These are phyloP conservation scores for Chlamydomonas applanata DNA, from an alignment of 139 green algal species.

Conservation along the genomic window DNA sequence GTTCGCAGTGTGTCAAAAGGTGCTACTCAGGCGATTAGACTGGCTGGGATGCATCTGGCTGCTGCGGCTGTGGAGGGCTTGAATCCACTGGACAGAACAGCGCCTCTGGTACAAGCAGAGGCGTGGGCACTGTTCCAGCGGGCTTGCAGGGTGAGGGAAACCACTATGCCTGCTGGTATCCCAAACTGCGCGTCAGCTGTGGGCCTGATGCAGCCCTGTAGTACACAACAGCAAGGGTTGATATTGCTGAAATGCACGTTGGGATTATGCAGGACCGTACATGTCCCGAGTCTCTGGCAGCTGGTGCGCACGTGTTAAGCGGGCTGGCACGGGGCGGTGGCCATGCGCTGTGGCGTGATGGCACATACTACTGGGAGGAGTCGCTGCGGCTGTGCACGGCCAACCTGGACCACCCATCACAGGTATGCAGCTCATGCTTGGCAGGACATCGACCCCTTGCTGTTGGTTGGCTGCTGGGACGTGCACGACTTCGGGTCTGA, in stretches of 20 bases:
- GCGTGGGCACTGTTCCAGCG: conserved; percentile 49
- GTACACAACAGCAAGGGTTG: not conserved
- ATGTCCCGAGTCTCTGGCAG: conserved; percentile 11
- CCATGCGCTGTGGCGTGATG: conserved; percentile 59
- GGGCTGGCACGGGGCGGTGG: conserved; percentile 56
- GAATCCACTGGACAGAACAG: conserved; percentile 48
- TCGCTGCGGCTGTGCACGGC: conserved; percentile 31
- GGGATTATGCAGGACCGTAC: conserved; percentile 26
- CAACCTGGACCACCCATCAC: conserved; percentile 9
- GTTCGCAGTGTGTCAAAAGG: conserved; percentile 26
- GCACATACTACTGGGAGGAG: conserved; percentile 52
- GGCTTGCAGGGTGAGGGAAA: conserved; percentile 41
- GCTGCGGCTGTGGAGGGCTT: conserved; percentile 61
- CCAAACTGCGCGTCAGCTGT: not conserved
- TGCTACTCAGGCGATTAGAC: conserved; percentile 28
- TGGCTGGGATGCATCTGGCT: conserved; percentile 54
- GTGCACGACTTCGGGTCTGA: too few relatives aligned
- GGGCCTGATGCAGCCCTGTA: not conserved
- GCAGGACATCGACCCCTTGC: too few relatives aligned
- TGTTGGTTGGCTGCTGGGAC: too few relatives aligned
- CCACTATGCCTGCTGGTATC: not conserved
- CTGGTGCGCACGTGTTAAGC: conserved; percentile 23
- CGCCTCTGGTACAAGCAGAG: conserved; percentile 54
- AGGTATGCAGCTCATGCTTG: conserved; percentile 18
- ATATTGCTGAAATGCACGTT: not conserved